Evolutionary conservation across 371 early-diverging fungal species (phyloP).

Genomic region (Zychaea mexicana): DNA sequence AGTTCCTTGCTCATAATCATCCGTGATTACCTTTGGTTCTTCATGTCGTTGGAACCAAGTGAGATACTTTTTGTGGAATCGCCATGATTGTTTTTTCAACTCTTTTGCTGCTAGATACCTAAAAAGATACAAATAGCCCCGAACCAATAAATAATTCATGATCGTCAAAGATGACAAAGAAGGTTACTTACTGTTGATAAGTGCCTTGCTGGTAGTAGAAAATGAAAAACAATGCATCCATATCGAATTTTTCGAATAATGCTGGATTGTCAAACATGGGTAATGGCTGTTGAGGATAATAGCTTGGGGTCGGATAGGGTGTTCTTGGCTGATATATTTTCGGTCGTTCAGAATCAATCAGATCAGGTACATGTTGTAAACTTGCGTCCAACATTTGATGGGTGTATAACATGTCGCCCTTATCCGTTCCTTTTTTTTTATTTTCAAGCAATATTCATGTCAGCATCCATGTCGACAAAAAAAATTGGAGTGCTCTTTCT

Average conservation of each 20-base stretch:
- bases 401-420: conserved; percentile 43
- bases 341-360: conserved; percentile 76
- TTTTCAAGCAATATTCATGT: background rate
- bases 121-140: background rate
- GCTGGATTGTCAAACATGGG: conserved; percentile 81
- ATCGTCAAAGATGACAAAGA: background rate
- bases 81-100: conserved; percentile 97
- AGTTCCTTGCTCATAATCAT: conserved; percentile 98
- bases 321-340: conserved; percentile 74
- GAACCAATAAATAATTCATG: background rate
- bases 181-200: conserved; percentile 84
- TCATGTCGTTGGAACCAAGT: conserved; percentile 99
- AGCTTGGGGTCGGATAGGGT: conserved; percentile 81
- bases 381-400: conserved; percentile 80
- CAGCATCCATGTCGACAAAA: background rate
- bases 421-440: conserved; percentile 18
- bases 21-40: conserved; percentile 96
- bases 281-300: conserved; percentile 90
- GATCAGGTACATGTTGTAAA: conserved; percentile 75
- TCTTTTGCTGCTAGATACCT: conserved; percentile 95
- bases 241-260: conserved; percentile 90
- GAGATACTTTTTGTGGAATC: conserved; percentile 98
- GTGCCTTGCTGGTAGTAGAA: conserved; percentile 98
- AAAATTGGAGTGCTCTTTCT: no score
- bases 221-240: conserved; percentile 98